Evolutionary conservation across 306 rosid genomes (phyloP).

Genomic region (Senna tora): DNA sequence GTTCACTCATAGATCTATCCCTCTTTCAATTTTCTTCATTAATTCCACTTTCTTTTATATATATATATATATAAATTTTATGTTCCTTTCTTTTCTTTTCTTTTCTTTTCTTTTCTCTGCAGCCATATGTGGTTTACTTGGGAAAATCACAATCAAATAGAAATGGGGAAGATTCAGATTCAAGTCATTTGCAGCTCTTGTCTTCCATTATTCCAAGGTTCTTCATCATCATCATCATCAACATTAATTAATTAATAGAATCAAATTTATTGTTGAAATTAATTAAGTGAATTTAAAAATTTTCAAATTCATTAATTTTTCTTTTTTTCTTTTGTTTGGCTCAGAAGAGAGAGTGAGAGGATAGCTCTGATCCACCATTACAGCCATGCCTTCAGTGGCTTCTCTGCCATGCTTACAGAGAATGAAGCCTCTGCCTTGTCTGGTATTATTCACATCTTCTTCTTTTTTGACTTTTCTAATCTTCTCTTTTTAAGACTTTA

Average conservation of each 20-base stretch:
- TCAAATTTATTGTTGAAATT: background rate
- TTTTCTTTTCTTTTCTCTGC: slow-evolving; percentile 26
- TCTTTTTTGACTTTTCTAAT: background rate
- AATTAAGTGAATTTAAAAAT: no score
- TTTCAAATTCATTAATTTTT: background rate
- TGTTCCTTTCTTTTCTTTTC: background rate
- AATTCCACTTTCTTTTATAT: background rate
- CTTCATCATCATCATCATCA: background rate
- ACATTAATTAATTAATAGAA: background rate
- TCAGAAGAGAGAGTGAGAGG: slow-evolving; percentile 54
- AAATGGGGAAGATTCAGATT: slow-evolving; percentile 41
- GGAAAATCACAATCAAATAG: slow-evolving; percentile 49
- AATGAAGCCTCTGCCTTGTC: slow-evolving; percentile 62
- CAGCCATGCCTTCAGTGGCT: slow-evolving; percentile 63
- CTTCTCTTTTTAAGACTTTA: background rate
- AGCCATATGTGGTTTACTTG: slow-evolving; percentile 70
- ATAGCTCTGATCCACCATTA: slow-evolving; percentile 51
- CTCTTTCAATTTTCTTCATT: background rate
- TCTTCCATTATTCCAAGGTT: slow-evolving; percentile 54
- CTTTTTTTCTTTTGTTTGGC: background rate
- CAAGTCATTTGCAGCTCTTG: slow-evolving; percentile 49
- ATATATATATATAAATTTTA: no score
- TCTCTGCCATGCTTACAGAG: slow-evolving; percentile 66
- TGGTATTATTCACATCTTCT: slow-evolving; percentile 35
- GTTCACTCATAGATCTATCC: slow-evolving; percentile 22